Evolutionary conservation across 257 asterid species (phyloP), one percentile per base, ranked within the genome.

Genomic region (Solanum lignicaule): DNA sequence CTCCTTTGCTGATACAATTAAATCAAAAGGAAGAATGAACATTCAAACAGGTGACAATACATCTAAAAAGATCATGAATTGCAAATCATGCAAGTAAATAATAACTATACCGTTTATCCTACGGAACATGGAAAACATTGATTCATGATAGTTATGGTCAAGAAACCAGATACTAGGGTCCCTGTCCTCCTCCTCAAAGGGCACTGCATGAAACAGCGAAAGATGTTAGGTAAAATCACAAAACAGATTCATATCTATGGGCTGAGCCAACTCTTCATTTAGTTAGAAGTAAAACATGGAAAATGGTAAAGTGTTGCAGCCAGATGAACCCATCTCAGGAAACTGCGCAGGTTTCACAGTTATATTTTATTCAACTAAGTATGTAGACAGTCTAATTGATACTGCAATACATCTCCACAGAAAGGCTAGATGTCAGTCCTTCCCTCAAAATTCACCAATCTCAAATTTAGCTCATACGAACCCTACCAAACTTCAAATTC

Each of bases 161-260:
- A 97, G 98, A 91, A 97, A 97, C 96, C 98, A 97, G 89, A 97
- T 97, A 93, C 98, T 92, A 11, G 98, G 92, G 88, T 97, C 99
- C 93, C 93, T 93, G 87, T 95, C 99, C 58, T 97, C 99, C 92
- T 97, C 99, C 93, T 97, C 99, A 89, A 97, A 97, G 86, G 99
- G 98, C 87, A 97, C 99, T 97, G 95, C 87, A 87, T 15, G 84
- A 32, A 90, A 79, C 87, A 88, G 32, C 60, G 7, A 88, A 75
- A 84, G 86, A 78, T n/a, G 87, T 91, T 38, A 89, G 82, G 68
- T 38, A 76, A 83, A 72, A 23, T 13, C 20, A 21, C 38, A 20
- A 33, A 29, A 23, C 73, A 86, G 16, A 88, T 48, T 85, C 32
- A 84, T 10, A 84, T 79, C 75, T 75, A 52, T 6, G 35, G 14